These are phyloP conservation scores for Rosa multiflora DNA, from an alignment of 306 rosid genomes.

Conservation along the genomic window DNA sequence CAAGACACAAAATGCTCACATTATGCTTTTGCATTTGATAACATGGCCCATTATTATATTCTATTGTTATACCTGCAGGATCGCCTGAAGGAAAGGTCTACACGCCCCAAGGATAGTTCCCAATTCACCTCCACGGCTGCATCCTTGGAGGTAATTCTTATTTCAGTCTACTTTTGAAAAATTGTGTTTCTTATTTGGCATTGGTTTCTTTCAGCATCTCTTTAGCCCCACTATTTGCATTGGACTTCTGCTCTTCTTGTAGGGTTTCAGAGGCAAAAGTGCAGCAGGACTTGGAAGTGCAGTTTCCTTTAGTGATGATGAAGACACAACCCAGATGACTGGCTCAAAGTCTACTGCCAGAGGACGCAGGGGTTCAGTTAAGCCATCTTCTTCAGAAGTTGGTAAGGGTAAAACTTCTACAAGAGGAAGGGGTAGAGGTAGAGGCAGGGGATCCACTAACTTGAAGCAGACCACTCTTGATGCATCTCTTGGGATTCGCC, in stretches of 20 bases:
- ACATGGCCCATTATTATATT: neutral
- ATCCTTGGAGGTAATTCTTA: conserved; percentile 52
- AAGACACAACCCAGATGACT: conserved; percentile 57
- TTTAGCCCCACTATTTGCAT: conserved; percentile 7
- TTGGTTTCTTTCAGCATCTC: conserved; percentile 11
- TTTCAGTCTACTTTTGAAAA: conserved; percentile 19
- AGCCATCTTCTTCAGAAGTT: conserved; percentile 37
- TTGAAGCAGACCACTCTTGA: conserved; percentile 94
- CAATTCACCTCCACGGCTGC: conserved; percentile 47
- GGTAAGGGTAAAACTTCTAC: conserved; percentile 44
- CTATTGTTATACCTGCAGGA: conserved; percentile 40
- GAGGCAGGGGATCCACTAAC: conserved; percentile 65
- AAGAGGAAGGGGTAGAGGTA: conserved; percentile 83
- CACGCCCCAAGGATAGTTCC: conserved; percentile 44
- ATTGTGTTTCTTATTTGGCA: conserved; percentile 6
- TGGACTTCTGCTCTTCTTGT: conserved; percentile 26
- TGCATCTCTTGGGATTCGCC: conserved; percentile 73
- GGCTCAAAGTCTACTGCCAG: conserved; percentile 61
- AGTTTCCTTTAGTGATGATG: conserved; percentile 89
- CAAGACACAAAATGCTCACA: neutral
- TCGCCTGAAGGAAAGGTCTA: conserved; percentile 78
- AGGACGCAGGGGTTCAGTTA: conserved; percentile 64
- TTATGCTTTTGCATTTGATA: neutral
- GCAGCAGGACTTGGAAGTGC: conserved; percentile 61
- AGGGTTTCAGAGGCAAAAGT: conserved; percentile 64